Evolutionary conservation across 148 eudicot species (phyloP).

Genomic region (Chenopodium formosanum): DNA sequence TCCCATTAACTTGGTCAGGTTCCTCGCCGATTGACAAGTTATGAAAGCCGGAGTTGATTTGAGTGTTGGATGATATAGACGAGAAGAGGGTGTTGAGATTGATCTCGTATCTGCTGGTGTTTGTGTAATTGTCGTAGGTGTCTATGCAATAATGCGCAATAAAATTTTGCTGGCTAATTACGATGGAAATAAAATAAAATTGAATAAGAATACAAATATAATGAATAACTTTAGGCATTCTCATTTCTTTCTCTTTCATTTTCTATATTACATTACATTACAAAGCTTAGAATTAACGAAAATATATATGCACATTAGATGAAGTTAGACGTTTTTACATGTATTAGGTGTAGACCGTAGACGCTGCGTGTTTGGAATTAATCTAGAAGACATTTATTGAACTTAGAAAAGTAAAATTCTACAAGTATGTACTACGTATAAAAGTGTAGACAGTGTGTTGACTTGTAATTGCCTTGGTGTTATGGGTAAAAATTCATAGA

Average conservation of each 20-base stretch:
- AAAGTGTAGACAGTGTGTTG: too few relatives aligned
- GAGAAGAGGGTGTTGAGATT: conserved; percentile 14
- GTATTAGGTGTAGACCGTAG: too few relatives aligned
- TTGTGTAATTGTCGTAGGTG: conserved; percentile 4
- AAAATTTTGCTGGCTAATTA: neutral
- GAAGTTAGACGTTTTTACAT: too few relatives aligned
- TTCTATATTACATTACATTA: too few relatives aligned
- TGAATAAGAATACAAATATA: neutral
- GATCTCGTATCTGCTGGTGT: neutral
- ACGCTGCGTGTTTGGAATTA: too few relatives aligned
- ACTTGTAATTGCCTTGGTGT: too few relatives aligned
- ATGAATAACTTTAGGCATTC: neutral
- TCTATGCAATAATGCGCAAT: neutral
- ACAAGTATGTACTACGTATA: too few relatives aligned
- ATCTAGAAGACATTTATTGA: too few relatives aligned
- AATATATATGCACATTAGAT: too few relatives aligned
- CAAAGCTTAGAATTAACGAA: too few relatives aligned
- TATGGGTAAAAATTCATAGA: too few relatives aligned
- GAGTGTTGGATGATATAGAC: neutral
- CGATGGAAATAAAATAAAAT: neutral
- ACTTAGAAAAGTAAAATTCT: too few relatives aligned
- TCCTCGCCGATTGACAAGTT: conserved; percentile 4
- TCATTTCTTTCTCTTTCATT: neutral
- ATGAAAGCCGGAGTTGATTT: neutral
- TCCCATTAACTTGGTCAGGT: conserved; percentile 30